Percentiles rank a stretch among this genome's conserved stretches.
Evolutionary conservation across 108 stramenopile species (phyloP).

Genomic region (Chaetoceros tenuissimus): DNA sequence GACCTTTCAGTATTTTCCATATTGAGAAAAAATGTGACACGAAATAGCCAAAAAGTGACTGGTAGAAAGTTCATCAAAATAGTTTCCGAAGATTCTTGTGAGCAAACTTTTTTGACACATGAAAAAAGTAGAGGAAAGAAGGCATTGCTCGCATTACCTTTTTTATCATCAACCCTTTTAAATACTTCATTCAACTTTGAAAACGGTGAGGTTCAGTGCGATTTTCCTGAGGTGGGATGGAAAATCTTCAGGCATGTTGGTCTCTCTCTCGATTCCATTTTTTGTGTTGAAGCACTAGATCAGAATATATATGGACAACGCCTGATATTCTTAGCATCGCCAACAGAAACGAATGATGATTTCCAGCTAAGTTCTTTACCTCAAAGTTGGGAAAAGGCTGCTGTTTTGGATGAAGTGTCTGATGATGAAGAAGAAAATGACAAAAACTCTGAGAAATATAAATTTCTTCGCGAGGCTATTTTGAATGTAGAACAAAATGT

Average conservation of each 20-base stretch:
- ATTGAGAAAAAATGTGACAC: neutral
- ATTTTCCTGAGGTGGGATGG: neutral
- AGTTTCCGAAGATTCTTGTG: slow-evolving; percentile 44
- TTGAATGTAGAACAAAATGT: too few species aligned
- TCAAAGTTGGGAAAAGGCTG: too few species aligned
- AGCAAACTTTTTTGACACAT: slow-evolving; percentile 34
- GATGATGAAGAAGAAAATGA: too few species aligned
- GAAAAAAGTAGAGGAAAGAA: neutral
- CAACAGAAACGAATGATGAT: too few species aligned
- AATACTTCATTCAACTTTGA: neutral
- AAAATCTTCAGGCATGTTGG: neutral
- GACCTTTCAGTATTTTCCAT: slow-evolving; percentile 28
- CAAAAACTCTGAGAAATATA: too few species aligned
- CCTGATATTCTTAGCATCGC: too few species aligned
- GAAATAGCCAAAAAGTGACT: neutral
- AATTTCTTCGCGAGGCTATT: too few species aligned
- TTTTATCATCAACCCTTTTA: neutral
- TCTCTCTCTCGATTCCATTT: neutral
- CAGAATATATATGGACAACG: too few species aligned
- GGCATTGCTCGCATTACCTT: neutral
- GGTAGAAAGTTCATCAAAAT: slow-evolving; percentile 44
- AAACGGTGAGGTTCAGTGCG: neutral
- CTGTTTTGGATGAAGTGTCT: too few species aligned
- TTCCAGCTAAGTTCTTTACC: too few species aligned
- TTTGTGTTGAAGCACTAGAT: neutral